Evolutionary conservation across 2,329 filamentous ascomycete genomes (phyloP).

Genomic region (Penicillium sclerotiorum): DNA sequence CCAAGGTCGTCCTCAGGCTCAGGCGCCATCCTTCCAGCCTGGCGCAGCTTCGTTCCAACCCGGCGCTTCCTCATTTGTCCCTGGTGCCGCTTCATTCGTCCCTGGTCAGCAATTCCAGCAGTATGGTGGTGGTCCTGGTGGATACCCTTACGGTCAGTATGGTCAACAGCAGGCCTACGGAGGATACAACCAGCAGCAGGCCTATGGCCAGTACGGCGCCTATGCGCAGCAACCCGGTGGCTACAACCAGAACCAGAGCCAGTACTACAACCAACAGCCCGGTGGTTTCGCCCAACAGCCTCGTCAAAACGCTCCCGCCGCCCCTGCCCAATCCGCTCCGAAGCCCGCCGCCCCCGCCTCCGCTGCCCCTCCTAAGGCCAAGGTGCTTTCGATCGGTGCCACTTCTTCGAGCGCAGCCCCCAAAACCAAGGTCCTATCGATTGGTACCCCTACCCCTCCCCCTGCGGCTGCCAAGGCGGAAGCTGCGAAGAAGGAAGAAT

Average conservation of each 20-base stretch:
- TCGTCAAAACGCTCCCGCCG: constrained; percentile 48
- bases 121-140: constrained; percentile 52
- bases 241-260: constrained; percentile 57
- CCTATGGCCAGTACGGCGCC: constrained; percentile 43
- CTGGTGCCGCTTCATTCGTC: constrained; percentile 69
- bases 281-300: constrained; percentile 63
- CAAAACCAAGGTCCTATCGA: constrained; percentile 76
- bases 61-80: constrained; percentile 71
- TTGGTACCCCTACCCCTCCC: constrained; percentile 57
- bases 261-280: constrained; percentile 55
- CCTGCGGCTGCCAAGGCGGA: constrained; percentile 44
- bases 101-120: constrained; percentile 70
- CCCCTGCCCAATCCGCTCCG: constrained; percentile 50
- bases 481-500: constrained; percentile 55
- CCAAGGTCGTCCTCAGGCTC: constrained; percentile 51
- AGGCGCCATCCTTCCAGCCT: constrained; percentile 63
- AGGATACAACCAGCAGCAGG: constrained; percentile 44
- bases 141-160: constrained; percentile 44
- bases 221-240: constrained; percentile 59
- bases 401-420: constrained; percentile 47
- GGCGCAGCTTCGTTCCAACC: constrained; percentile 67
- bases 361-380: constrained; percentile 56
- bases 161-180: constrained; percentile 28
- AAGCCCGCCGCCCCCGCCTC: constrained; percentile 49
- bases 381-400: constrained; percentile 64